These are phyloP conservation scores for Aegilops longissima DNA, from an alignment of 176 grass and related monocot species.

Conservation along the genomic window DNA sequence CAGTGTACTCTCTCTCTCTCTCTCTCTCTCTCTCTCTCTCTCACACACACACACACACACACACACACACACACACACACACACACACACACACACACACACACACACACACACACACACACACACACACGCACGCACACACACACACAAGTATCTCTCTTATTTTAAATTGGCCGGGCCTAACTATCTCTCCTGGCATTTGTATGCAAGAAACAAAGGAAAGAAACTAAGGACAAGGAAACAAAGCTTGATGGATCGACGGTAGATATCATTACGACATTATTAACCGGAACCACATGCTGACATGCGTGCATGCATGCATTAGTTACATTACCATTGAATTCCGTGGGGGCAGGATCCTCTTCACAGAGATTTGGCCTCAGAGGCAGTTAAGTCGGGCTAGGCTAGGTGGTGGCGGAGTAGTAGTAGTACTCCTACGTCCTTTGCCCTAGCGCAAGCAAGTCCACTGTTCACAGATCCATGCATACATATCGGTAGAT, in stretches of 20 bases:
- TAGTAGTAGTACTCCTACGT: neutral
- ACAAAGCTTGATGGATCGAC: neutral
- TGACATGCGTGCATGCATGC: conserved; percentile 7
- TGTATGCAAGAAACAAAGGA: neutral
- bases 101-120: neutral
- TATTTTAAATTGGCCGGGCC: neutral
- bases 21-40: neutral
- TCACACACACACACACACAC: neutral
- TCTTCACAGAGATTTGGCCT: conserved; percentile 22
- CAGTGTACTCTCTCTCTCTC: neutral
- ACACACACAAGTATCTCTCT: neutral
- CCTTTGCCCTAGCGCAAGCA: conserved; percentile 4
- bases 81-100: too few species aligned
- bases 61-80: too few species aligned
- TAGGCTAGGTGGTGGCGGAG: neutral
- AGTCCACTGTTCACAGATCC: conserved; percentile 4
- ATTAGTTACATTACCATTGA: conserved; percentile 12
- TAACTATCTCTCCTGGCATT: neutral
- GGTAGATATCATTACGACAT: neutral
- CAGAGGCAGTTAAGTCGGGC: conserved; percentile 28
- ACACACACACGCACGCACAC: too few species aligned
- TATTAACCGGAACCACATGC: conserved; percentile 28
- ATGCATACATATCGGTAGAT: neutral
- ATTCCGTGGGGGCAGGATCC: conserved; percentile 40
- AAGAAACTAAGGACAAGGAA: neutral